Percentiles rank a stretch among this genome's conserved stretches.
Conservation (phyloP, 2,329 filamentous ascomycete species). For the Diaporthe citri region DNA sequence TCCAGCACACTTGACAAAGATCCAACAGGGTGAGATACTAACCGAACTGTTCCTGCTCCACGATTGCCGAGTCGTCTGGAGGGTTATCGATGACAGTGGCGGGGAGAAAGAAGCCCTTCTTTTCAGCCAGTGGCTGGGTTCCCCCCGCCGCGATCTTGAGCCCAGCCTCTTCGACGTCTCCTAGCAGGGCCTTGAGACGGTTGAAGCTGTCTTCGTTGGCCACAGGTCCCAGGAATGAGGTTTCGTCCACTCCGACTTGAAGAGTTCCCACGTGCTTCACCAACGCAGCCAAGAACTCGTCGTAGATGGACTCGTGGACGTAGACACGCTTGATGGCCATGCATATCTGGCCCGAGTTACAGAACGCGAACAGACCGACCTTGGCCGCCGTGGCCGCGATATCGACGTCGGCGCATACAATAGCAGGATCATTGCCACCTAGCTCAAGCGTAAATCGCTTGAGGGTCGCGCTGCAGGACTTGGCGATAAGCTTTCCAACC, state of each 20-base stretch:
- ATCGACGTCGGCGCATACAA: slow-evolving; percentile 61
- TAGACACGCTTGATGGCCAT: slow-evolving; percentile 66
- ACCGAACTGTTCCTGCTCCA: slow-evolving; percentile 64
- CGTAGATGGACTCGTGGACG: slow-evolving; percentile 66
- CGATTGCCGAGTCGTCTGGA: slow-evolving; percentile 66
- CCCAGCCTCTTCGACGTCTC: slow-evolving; percentile 49
- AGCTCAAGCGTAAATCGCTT: slow-evolving; percentile 60
- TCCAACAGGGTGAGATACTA: background rate
- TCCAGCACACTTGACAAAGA: background rate
- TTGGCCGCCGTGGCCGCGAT: slow-evolving; percentile 43
- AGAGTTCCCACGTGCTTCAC: slow-evolving; percentile 37
- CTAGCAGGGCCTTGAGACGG: background rate
- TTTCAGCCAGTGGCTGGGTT: slow-evolving; percentile 40
- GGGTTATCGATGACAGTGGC: slow-evolving; percentile 73
- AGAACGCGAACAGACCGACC: slow-evolving; percentile 65
- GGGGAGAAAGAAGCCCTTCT: slow-evolving; percentile 66
- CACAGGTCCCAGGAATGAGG: slow-evolving; percentile 60
- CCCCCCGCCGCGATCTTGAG: slow-evolving; percentile 60
- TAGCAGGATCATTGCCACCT: slow-evolving; percentile 63
- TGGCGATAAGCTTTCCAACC: slow-evolving; percentile 54
- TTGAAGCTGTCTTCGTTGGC: slow-evolving; percentile 64
- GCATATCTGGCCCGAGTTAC: slow-evolving; percentile 70
- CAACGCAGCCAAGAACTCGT: slow-evolving; percentile 54
- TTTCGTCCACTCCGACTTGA: background rate
- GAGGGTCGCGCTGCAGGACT: slow-evolving; percentile 55